Conservation (phyloP, 805 yeast species). For the Clavispora fructus region DNA sequence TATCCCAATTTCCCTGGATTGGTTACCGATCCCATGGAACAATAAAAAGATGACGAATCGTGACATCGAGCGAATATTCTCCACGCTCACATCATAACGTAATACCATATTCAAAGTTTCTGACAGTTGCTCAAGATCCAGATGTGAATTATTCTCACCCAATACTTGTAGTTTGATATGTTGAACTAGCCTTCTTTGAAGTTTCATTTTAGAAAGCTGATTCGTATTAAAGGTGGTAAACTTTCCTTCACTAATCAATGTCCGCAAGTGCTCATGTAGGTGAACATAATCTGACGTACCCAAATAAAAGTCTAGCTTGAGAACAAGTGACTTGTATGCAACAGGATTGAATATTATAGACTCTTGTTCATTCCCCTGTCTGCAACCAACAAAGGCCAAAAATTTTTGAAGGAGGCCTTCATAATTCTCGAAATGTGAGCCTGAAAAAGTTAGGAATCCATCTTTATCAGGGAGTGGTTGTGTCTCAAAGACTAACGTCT, state of each 20-base stretch:
- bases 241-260: conserved; percentile 49
- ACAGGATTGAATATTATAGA: conserved; percentile 52
- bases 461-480: neutral
- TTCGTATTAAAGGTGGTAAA: conserved; percentile 45
- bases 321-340: conserved; percentile 46
- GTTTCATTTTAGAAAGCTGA: conserved; percentile 49
- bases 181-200: conserved; percentile 44
- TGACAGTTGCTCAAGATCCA: conserved; percentile 13
- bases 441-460: neutral
- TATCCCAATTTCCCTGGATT: conserved; percentile 33
- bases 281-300: conserved; percentile 51
- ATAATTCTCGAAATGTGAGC: neutral
- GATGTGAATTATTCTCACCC: conserved; percentile 7
- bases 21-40: conserved; percentile 29
- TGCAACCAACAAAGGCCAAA: neutral
- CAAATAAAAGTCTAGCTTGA: conserved; percentile 60
- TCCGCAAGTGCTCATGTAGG: conserved; percentile 54
- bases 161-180: conserved; percentile 35
- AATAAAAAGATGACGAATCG: conserved; percentile 46
- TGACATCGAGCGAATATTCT: conserved; percentile 46
- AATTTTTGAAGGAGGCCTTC: conserved; percentile 1
- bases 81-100: conserved; percentile 45
- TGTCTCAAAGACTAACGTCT: conserved; percentile 7
- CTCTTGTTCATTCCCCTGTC: conserved; percentile 21
- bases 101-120: conserved; percentile 20